Percentiles rank a stretch among this genome's conserved stretches.
These are phyloP conservation scores for Hypomyces perniciosus DNA, from an alignment of 2,329 filamentous ascomycete genomes.

Conservation along the genomic window DNA sequence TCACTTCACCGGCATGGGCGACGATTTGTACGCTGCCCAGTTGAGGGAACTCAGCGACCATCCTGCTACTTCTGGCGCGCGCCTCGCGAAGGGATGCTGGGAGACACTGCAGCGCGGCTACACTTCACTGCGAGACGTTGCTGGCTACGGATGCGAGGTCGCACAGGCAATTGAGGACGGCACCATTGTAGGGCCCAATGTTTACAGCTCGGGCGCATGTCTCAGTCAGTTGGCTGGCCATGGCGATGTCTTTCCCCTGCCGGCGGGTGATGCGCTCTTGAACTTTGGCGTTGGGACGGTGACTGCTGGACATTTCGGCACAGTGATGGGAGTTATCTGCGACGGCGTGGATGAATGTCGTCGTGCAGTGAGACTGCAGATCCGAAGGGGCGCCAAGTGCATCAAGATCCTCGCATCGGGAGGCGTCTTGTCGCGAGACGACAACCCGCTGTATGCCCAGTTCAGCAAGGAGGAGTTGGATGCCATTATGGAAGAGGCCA, in stretches of 20 bases:
- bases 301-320: conserved; percentile 25
- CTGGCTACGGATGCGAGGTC: conserved; percentile 39
- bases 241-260: conserved; percentile 32
- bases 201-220: conserved; percentile 40
- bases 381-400: conserved; percentile 33
- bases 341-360: conserved; percentile 37
- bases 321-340: conserved; percentile 23
- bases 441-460: conserved; percentile 32
- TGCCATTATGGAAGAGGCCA: conserved; percentile 31
- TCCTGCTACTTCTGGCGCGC: conserved; percentile 28
- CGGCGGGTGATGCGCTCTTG: conserved; percentile 29
- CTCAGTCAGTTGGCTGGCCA: conserved; percentile 44
- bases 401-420: conserved; percentile 36
- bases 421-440: conserved; percentile 33
- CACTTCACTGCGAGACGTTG: conserved; percentile 44
- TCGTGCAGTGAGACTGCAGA: conserved; percentile 32
- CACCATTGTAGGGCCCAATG: conserved; percentile 38
- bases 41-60: conserved; percentile 23
- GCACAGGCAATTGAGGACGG: conserved; percentile 37
- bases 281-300: conserved; percentile 27
- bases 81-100: conserved; percentile 36
- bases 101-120: conserved; percentile 39
- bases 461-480: conserved; percentile 34
- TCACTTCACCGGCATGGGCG: conserved; percentile 36
- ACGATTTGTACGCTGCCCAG: conserved; percentile 15